Conservation (phyloP, 495 filamentous ascomycete genomes). For the Rhypophila decipiens region DNA sequence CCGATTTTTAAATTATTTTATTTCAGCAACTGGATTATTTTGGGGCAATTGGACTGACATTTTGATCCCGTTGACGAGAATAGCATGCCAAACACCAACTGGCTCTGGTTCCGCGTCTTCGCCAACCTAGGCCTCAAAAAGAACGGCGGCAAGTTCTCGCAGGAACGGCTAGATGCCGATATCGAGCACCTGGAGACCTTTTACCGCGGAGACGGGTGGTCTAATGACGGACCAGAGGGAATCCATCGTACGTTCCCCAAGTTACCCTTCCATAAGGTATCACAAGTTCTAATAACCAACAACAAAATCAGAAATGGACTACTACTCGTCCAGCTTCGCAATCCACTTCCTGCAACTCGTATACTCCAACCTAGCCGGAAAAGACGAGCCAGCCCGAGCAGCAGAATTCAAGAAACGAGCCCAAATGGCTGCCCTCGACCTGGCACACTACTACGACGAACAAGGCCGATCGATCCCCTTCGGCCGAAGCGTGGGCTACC, state of each 20-base stretch:
- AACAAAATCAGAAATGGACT: constrained; percentile 56
- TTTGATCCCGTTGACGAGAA: neutral
- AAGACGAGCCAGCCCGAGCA: constrained; percentile 60
- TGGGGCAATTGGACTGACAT: neutral
- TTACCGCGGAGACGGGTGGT: constrained; percentile 74
- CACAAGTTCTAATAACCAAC: neutral
- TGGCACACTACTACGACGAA: constrained; percentile 67
- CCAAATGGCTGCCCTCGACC: constrained; percentile 57
- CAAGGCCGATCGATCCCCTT: constrained; percentile 67
- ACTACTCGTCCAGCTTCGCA: constrained; percentile 74
- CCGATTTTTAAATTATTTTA: neutral
- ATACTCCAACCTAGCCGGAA: constrained; percentile 65
- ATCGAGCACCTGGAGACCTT: constrained; percentile 74
- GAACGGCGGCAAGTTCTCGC: constrained; percentile 60
- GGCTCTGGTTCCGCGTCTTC: constrained; percentile 79
- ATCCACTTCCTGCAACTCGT: constrained; percentile 73
- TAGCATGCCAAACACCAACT: constrained; percentile 54
- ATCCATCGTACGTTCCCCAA: constrained; percentile 47
- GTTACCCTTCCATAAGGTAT: neutral
- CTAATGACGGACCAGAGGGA: constrained; percentile 68
- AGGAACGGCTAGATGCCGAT: constrained; percentile 61
- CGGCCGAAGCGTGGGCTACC: constrained; percentile 68
- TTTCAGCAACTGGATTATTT: neutral
- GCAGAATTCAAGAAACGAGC: constrained; percentile 64
- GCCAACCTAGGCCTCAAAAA: constrained; percentile 70